Evolutionary conservation across 805 yeast genomes (phyloP).

Genomic region (Zygosaccharomyces kombuchaensis): DNA sequence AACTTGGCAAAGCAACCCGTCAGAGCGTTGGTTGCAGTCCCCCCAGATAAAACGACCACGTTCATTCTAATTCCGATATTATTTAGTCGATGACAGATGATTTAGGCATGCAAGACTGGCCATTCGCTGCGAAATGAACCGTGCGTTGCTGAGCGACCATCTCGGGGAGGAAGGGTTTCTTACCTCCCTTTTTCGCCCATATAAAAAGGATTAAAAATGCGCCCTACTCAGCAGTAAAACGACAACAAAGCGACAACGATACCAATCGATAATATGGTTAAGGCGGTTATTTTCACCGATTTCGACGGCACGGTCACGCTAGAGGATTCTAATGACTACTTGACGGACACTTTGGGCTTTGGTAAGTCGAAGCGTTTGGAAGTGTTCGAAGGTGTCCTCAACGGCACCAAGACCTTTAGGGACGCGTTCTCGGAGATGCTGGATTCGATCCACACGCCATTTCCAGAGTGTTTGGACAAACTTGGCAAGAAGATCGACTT

Average conservation of each 20-base stretch:
- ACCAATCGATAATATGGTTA: slow-evolving; percentile 28
- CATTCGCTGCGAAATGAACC: background rate
- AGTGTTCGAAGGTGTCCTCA: slow-evolving; percentile 68
- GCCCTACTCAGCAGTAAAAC: background rate
- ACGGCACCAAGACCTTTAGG: slow-evolving; percentile 64
- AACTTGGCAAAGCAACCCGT: slow-evolving; percentile 54
- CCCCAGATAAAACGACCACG: slow-evolving; percentile 60
- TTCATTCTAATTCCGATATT: slow-evolving; percentile 21
- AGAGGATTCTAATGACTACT: slow-evolving; percentile 89
- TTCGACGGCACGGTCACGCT: slow-evolving; percentile 97
- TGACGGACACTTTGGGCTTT: slow-evolving; percentile 86
- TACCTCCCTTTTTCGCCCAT: background rate
- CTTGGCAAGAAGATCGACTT: slow-evolving; percentile 63
- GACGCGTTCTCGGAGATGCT: slow-evolving; percentile 85
- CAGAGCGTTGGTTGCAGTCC: slow-evolving; percentile 81
- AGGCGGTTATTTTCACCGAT: slow-evolving; percentile 90
- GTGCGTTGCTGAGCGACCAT: background rate
- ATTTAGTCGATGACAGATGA: background rate
- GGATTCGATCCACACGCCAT: slow-evolving; percentile 68
- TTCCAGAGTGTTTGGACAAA: slow-evolving; percentile 73
- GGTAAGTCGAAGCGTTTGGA: slow-evolving; percentile 64
- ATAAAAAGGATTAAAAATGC: slow-evolving; percentile 1
- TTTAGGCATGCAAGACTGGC: background rate
- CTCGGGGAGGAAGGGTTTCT: background rate
- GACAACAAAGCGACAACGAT: background rate